These are phyloP conservation scores for Hypholoma fasciculare DNA, from an alignment of 768 basidiomycete species.

Conservation along the genomic window DNA sequence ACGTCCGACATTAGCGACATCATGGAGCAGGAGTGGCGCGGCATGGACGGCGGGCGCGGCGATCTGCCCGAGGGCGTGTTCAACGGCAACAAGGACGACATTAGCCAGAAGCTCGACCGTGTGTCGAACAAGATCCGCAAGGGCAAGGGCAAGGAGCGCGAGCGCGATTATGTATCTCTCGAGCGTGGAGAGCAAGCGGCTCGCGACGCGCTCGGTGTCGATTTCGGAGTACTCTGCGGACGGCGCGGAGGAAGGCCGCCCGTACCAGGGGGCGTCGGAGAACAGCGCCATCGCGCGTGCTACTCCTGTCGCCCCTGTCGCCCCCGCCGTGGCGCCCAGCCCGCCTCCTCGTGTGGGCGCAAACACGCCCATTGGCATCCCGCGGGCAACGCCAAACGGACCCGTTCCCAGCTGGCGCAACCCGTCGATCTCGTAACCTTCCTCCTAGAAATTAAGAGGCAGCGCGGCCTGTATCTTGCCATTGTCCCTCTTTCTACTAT, in stretches of 20 bases:
- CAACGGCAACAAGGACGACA: slow-evolving; percentile 55
- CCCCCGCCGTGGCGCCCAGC: slow-evolving; percentile 36
- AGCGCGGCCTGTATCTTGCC: slow-evolving; percentile 93
- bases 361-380: slow-evolving; percentile 34
- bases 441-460: slow-evolving; percentile 87
- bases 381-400: slow-evolving; percentile 10
- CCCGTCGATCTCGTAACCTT: slow-evolving; percentile 79
- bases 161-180: slow-evolving; percentile 21
- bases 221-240: slow-evolving; percentile 63
- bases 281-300: slow-evolving; percentile 14
- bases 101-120: slow-evolving; percentile 71
- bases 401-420: slow-evolving; percentile 44
- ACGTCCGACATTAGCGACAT: slow-evolving; percentile 93
- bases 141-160: slow-evolving; percentile 46
- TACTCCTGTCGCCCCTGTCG: slow-evolving; percentile 42
- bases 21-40: slow-evolving; percentile 86
- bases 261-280: neutral
- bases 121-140: slow-evolving; percentile 76
- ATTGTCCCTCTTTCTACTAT: slow-evolving; percentile 95
- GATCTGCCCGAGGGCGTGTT: slow-evolving; percentile 72
- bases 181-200: slow-evolving; percentile 26
- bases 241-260: slow-evolving; percentile 29
- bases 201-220: slow-evolving; percentile 37
- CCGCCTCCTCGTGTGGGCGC: slow-evolving; percentile 25
- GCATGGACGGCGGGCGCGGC: slow-evolving; percentile 40